These are phyloP conservation scores for Cladophialophora bantiana DNA, from an alignment of 2,329 filamentous ascomycete genomes.

Conservation along the genomic window DNA sequence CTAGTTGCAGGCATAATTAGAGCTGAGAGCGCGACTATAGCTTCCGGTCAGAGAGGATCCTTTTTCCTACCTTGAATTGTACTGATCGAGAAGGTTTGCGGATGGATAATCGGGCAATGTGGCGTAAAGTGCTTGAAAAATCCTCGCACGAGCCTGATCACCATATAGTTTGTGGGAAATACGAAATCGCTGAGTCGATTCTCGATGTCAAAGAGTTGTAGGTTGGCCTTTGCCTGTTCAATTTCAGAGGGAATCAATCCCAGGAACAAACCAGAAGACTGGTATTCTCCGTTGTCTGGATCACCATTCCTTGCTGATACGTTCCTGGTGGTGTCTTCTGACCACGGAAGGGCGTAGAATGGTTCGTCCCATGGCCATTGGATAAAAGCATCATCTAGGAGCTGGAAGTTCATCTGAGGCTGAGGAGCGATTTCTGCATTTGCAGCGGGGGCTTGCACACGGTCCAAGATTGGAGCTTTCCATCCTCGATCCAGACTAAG, in stretches of 20 bases:
- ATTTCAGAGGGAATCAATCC: slow-evolving; percentile 5
- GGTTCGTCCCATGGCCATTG: slow-evolving; percentile 15
- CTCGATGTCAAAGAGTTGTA: slow-evolving; percentile 16
- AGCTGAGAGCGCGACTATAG: background rate
- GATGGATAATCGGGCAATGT: slow-evolving; percentile 11
- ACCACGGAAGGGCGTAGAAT: slow-evolving; percentile 14
- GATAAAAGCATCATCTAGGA: slow-evolving; percentile 6
- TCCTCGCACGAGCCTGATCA: slow-evolving; percentile 13
- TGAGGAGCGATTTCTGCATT: background rate
- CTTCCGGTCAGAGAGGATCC: background rate
- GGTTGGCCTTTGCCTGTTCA: slow-evolving; percentile 11
- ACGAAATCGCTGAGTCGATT: slow-evolving; percentile 14
- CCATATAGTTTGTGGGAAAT: slow-evolving; percentile 12
- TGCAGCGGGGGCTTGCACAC: background rate
- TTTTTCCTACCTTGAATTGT: slow-evolving; percentile 8
- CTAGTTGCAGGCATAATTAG: background rate
- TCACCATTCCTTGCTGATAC: background rate
- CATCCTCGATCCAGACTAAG: slow-evolving; percentile 2
- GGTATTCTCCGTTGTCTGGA: slow-evolving; percentile 10
- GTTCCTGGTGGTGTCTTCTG: slow-evolving; percentile 4
- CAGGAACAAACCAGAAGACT: slow-evolving; percentile 9
- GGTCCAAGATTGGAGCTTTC: background rate
- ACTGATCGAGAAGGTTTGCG: slow-evolving; percentile 10
- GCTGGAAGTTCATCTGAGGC: slow-evolving; percentile 13
- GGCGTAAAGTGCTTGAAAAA: slow-evolving; percentile 20